Percentiles rank a stretch among this genome's conserved stretches.
Evolutionary conservation across 345 rosid genomes (phyloP).

Genomic region (Pistacia atlantica): DNA sequence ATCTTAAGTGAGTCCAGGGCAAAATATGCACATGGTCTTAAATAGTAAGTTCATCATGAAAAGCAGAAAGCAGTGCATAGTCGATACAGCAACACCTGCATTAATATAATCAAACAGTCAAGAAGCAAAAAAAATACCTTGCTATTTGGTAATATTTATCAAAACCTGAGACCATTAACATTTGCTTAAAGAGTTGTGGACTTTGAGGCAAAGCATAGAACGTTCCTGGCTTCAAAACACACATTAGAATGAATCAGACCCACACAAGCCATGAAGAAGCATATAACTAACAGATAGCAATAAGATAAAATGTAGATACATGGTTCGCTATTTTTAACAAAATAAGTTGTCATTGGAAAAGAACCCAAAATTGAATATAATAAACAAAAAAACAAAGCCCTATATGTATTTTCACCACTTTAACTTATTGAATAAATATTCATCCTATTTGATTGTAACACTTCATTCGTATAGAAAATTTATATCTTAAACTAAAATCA

Average conservation of each 20-base stretch:
- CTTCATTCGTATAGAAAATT: background rate
- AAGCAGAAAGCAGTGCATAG: background rate
- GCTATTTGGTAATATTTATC: slow-evolving; percentile 96
- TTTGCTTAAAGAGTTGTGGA: slow-evolving; percentile 94
- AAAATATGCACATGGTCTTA: background rate
- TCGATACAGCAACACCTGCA: background rate
- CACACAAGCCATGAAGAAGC: slow-evolving; percentile 24
- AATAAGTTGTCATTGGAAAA: background rate
- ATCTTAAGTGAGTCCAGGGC: background rate
- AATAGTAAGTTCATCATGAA: background rate
- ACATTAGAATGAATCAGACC: slow-evolving; percentile 44
- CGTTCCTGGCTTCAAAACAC: slow-evolving; percentile 91
- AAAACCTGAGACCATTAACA: slow-evolving; percentile 99
- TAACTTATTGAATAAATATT: background rate
- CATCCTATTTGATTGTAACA: background rate
- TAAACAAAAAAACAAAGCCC: background rate
- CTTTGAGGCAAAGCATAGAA: slow-evolving; percentile 98
- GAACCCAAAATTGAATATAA: background rate
- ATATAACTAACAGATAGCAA: slow-evolving; percentile 9
- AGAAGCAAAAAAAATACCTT: slow-evolving; percentile 49
- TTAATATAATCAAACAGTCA: slow-evolving; percentile 11
- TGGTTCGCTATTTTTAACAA: background rate
- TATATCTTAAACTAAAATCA: background rate
- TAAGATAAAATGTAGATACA: background rate
- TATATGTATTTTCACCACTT: background rate